These are phyloP conservation scores for Nothomitra cinnamomea DNA, from an alignment of 2,329 filamentous ascomycete species.

Conservation along the genomic window DNA sequence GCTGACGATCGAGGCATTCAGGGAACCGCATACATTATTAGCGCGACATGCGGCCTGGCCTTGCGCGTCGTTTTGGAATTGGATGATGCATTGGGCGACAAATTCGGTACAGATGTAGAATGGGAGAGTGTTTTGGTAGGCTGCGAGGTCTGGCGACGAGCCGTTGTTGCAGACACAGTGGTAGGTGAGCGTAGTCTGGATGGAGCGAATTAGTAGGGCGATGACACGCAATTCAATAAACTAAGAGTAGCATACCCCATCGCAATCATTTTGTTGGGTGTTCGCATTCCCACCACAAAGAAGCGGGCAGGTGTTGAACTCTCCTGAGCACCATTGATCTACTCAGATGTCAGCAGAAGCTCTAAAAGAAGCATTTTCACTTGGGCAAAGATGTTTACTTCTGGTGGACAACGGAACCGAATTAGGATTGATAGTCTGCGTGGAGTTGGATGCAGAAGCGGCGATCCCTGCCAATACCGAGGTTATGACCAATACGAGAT, in stretches of 20 bases:
- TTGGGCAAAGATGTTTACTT: constrained; percentile 10
- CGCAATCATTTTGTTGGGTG: constrained; percentile 35
- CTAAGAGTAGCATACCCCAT: constrained; percentile 29
- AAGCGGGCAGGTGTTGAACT: constrained; percentile 41
- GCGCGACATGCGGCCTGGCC: constrained; percentile 31
- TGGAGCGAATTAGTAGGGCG: constrained; percentile 8
- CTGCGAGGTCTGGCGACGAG: constrained; percentile 34
- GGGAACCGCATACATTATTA: constrained; percentile 32
- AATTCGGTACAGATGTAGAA: constrained; percentile 40
- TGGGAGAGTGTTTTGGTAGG: constrained; percentile 41
- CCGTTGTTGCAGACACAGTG: constrained; percentile 40
- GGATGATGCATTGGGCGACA: constrained; percentile 30
- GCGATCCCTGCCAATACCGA: neutral
- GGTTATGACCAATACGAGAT: neutral
- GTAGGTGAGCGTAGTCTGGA: constrained; percentile 33
- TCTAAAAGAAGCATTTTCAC: neutral
- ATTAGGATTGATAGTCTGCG: constrained; percentile 25
- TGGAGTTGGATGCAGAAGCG: constrained; percentile 15
- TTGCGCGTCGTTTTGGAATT: constrained; percentile 28
- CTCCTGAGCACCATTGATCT: constrained; percentile 40
- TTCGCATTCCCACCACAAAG: constrained; percentile 34
- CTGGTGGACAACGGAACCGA: constrained; percentile 21
- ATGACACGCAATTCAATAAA: neutral
- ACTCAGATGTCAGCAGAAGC: constrained; percentile 8
- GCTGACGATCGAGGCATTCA: constrained; percentile 24